Base-by-base conservation (phyloP, 2,329 filamentous ascomycete species). In the Trichothecium roseum region DNA sequence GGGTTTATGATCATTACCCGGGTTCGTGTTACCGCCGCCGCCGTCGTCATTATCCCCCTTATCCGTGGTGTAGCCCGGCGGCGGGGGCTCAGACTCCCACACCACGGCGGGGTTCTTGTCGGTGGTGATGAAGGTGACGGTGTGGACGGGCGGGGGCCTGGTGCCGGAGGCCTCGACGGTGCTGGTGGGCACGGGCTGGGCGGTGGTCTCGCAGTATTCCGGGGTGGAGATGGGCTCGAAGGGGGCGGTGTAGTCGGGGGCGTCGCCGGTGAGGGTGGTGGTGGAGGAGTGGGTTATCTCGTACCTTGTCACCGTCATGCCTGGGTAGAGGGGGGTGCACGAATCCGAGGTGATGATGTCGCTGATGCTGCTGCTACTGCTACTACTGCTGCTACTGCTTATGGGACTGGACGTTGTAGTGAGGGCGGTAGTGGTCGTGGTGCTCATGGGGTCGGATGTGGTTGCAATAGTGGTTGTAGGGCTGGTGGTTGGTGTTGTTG, bases 101-200 rank as follows among this genome's bases (percentile, higher is more conserved):
- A 71, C 58, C 13, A 72, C 65, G 8, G 64, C 60, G 0, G 70
- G 69, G 37, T 73, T 73, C 47, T 72, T 73, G 46, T 72, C 69
- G 3, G 69, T 72, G 3, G 68, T 72, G 34, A 67, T 47, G 32
- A 70, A 63, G 4, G 62, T 67, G 32, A 68, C 44, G 5, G 61
- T 62, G 18, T 45, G 28, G 27, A 30, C 33, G 18, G 18, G 3
- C 9, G 18, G 16, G 10, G 27, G 24, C n/a, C 6, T 5, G n/a
- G 12, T 17, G 26, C 12, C 28, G 16, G 28, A 13, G 27, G 10
- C 15, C 8, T 9, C n/a, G 26, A 4, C 13, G 6, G 13, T 28
- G 9, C 18, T 16, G 15, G 31, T 16, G 17, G 31, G 20, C n/a
- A 8, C 31, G 33, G 22, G 5, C 8, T 32, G 30, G 15, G 5